A percentile compares a stretch with the other conserved stretches of the same genome.
Evolutionary conservation across 2,329 filamentous ascomycete species (phyloP).

Genomic region (Paecilomyces dactylethromorphus): DNA sequence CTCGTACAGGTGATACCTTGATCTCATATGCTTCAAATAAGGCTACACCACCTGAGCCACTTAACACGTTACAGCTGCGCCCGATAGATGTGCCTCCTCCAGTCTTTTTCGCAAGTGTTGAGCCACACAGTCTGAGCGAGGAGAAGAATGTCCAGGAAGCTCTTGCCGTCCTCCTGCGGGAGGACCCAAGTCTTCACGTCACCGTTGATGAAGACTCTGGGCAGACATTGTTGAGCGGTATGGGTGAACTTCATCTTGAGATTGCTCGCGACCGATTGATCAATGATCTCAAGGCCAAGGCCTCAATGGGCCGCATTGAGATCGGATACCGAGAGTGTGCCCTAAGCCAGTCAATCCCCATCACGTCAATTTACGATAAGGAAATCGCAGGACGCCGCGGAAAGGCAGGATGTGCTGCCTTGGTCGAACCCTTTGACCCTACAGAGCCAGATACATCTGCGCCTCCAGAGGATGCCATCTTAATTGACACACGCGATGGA

Average conservation of each 20-base stretch:
- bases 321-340: slow-evolving; percentile 91
- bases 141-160: slow-evolving; percentile 73
- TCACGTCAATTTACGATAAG: slow-evolving; percentile 65
- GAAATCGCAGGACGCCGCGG: slow-evolving; percentile 73
- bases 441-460: slow-evolving; percentile 13
- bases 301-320: slow-evolving; percentile 78
- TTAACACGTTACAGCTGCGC: slow-evolving; percentile 73
- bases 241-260: slow-evolving; percentile 94
- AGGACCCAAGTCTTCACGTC: slow-evolving; percentile 88
- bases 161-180: slow-evolving; percentile 70
- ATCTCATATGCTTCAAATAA: slow-evolving; percentile 63
- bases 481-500: slow-evolving; percentile 52
- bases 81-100: slow-evolving; percentile 87
- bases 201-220: slow-evolving; percentile 82
- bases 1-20: slow-evolving; percentile 90
- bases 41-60: slow-evolving; percentile 58
- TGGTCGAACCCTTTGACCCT: slow-evolving; percentile 53
- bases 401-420: slow-evolving; percentile 67
- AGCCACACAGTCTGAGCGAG: slow-evolving; percentile 69
- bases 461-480: slow-evolving; percentile 25
- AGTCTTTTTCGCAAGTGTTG: slow-evolving; percentile 93
- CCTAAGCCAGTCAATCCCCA: slow-evolving; percentile 49
- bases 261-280: slow-evolving; percentile 84
- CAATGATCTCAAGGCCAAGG: slow-evolving; percentile 82
- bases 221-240: slow-evolving; percentile 86